Base-by-base conservation (phyloP, 257 asterid species). In the Cruciata laevipes region DNA sequence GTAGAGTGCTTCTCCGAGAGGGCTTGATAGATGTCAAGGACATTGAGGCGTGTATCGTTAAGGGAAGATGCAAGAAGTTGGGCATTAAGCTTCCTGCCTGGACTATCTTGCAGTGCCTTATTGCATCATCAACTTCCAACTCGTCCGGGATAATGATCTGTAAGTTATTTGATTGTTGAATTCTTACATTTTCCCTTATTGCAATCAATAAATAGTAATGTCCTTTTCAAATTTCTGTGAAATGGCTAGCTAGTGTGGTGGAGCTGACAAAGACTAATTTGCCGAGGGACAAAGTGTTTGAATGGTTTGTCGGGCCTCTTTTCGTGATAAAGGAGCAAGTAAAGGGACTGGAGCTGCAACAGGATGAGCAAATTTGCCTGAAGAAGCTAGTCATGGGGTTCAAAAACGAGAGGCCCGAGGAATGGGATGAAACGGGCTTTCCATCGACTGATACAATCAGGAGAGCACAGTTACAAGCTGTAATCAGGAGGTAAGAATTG, bases 241-340 rank as follows among this genome's bases (percentile, higher is more conserved):
- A 58, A 35, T 55, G 32, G 80, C 68, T 72, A 91, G 98, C 87
- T 60, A 94, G 81, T 57, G 83, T 73, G 52, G 86, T 85, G 82
- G 95, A 89, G 77, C 62, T 91, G 65, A 91, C 91, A 18, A 75
- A 78, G 75, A 73, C 55, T 12, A 91, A 87, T 81, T 69, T 81
- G 76, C 95, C 95, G 3, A 82, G 84, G 78, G 98, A 91, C 68
- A 89, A 72, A 69, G 75, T 86, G 52, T 86, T 86, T 12, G 92
- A 91, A 74, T 91, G 98, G 98, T 87, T 89, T 47, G 70, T 89
- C 1, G 81, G 70, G 44, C 98, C 96, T 3, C 95, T 91, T 40
- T 85, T 87, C 33, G 83, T 90, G 0, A 91, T 91, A 73, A 87
- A 87, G 92, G 98, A 89, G 78, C 98, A 91, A 69, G 77, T 91